Conservation (phyloP, 2,329 filamentous ascomycete species). For the Trichoderma asperellum region DNA sequence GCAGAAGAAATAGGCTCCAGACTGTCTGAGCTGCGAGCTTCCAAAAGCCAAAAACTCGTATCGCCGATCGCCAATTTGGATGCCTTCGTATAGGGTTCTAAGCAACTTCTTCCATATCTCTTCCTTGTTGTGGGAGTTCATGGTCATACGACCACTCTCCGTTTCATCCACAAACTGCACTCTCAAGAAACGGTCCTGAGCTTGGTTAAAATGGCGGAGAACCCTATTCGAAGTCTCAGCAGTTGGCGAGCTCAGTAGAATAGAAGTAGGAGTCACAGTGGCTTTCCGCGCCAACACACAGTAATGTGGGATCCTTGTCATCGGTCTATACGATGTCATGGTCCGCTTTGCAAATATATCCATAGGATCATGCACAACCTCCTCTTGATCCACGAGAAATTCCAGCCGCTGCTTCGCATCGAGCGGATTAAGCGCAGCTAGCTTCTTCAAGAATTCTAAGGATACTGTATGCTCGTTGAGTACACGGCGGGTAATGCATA, state of each 20-base stretch:
- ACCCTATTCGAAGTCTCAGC: conserved; percentile 90
- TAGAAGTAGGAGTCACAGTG: conserved; percentile 79
- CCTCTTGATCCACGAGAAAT: conserved; percentile 68
- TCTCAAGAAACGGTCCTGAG: conserved; percentile 79
- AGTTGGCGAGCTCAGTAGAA: conserved; percentile 75
- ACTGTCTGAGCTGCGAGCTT: conserved; percentile 91
- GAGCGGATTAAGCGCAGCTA: conserved; percentile 51
- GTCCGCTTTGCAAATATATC: conserved; percentile 65
- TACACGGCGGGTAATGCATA: conserved; percentile 80
- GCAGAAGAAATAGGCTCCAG: conserved; percentile 91
- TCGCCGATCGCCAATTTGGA: conserved; percentile 76
- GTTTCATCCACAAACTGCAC: conserved; percentile 89
- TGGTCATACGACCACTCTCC: conserved; percentile 58
- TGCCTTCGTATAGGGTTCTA: conserved; percentile 74
- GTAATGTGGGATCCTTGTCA: conserved; percentile 65
- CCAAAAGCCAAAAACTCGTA: conserved; percentile 94
- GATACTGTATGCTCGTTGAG: conserved; percentile 77
- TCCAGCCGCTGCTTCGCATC: conserved; percentile 72
- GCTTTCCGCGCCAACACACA: conserved; percentile 78
- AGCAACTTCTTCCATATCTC: conserved; percentile 76
- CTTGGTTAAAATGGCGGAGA: conserved; percentile 69
- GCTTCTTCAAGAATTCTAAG: conserved; percentile 65
- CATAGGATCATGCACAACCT: conserved; percentile 70
- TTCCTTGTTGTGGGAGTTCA: conserved; percentile 61
- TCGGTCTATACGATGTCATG: conserved; percentile 51